Evolutionary conservation across 495 filamentous ascomycete genomes (phyloP).

Genomic region (Clavariopsis aquatica): DNA sequence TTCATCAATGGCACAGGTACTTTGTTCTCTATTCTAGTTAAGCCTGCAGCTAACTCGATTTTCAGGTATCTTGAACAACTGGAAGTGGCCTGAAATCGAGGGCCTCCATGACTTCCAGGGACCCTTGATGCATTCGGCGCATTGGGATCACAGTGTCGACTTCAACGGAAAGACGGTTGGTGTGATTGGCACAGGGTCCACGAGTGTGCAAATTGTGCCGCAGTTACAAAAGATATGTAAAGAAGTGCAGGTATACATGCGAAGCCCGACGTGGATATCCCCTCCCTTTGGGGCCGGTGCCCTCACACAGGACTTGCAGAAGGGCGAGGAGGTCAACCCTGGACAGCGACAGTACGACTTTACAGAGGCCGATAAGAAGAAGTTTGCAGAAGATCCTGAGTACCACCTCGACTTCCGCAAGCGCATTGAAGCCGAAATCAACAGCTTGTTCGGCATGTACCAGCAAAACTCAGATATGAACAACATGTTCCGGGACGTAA

Average conservation of each 20-base stretch:
- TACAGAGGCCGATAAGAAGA: constrained; percentile 43
- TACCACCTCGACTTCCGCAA: constrained; percentile 43
- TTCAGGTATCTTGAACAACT: constrained; percentile 41
- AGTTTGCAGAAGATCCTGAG: constrained; percentile 42
- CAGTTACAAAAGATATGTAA: constrained; percentile 40
- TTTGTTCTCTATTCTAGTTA: background rate
- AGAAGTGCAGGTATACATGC: constrained; percentile 35
- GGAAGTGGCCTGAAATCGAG: constrained; percentile 38
- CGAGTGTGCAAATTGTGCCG: constrained; percentile 39
- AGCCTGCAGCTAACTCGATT: background rate
- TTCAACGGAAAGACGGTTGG: constrained; percentile 58
- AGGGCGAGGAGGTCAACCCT: constrained; percentile 36
- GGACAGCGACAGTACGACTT: constrained; percentile 41
- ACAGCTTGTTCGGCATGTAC: constrained; percentile 45
- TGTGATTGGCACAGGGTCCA: constrained; percentile 54
- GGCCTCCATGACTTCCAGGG: constrained; percentile 39
- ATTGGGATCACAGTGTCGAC: constrained; percentile 58
- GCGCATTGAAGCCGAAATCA: constrained; percentile 41
- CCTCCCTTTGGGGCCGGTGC: constrained; percentile 37
- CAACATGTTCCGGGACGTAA: constrained; percentile 36
- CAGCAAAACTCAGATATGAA: constrained; percentile 37
- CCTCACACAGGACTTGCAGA: constrained; percentile 28
- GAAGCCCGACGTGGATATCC: constrained; percentile 39
- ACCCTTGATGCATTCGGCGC: constrained; percentile 52
- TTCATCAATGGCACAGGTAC: constrained; percentile 42